Conservation (phyloP, 495 filamentous ascomycete genomes). For the Penicillium argentinense region DNA sequence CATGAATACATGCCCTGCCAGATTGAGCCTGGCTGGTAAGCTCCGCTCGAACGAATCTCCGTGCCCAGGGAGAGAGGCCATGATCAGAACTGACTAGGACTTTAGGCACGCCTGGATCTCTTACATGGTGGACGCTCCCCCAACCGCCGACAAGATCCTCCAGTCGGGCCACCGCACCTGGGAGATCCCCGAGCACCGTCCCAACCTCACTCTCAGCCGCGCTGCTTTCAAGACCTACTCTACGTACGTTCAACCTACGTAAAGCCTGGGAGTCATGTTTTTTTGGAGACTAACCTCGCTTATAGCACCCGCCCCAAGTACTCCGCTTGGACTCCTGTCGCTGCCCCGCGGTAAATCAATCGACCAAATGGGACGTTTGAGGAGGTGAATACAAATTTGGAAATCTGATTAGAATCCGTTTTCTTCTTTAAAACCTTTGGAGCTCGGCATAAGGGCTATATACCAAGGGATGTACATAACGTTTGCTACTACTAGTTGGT, state of each 20-base stretch:
- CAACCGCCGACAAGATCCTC: constrained; percentile 70
- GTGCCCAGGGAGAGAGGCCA: no score
- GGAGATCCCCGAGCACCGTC: constrained; percentile 72
- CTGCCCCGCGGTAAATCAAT: constrained; percentile 43
- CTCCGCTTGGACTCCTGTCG: constrained; percentile 46
- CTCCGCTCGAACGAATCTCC: not conserved
- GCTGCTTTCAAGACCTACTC: constrained; percentile 89
- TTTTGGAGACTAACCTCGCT: constrained; percentile 7
- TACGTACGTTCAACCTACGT: constrained; percentile 63
- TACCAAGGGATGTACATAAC: constrained; percentile 47
- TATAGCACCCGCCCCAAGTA: constrained; percentile 42
- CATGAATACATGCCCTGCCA: constrained; percentile 86
- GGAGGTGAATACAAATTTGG: constrained; percentile 22
- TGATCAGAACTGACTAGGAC: no score
- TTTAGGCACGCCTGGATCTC: constrained; percentile 97
- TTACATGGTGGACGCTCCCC: constrained; percentile 87
- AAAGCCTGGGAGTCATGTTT: no score
- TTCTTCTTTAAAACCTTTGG: constrained; percentile 9
- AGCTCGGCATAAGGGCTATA: no score
- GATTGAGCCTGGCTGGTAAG: constrained; percentile 90
- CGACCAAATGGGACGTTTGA: constrained; percentile 10
- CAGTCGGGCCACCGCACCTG: constrained; percentile 64
- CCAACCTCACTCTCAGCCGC: constrained; percentile 70
- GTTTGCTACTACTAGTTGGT: constrained; percentile 35
- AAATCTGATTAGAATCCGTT: constrained; percentile 10